Evolutionary conservation across 1,284 basidiomycete species (phyloP), one percentile per base, ranked within the genome.

Genomic region (Ustilago trichophora): DNA sequence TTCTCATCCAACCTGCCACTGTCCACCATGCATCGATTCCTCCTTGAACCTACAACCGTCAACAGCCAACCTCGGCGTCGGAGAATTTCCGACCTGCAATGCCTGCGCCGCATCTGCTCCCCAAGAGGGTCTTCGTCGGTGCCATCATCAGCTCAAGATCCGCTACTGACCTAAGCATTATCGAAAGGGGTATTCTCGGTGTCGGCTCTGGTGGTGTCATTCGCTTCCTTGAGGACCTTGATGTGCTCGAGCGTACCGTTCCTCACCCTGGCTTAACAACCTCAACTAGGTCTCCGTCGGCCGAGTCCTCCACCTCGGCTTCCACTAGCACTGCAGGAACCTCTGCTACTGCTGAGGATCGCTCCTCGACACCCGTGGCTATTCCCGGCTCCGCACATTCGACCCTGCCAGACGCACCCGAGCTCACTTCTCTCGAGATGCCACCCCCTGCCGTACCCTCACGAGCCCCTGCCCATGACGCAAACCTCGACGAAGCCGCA

Each of bases 201-300:
- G 77, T 80, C 6, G 75, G 70, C 24, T 60, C 59, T 3, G 48
- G 63, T 6, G 77, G 77, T 29, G 58, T 69, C 25, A 78, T 80
- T 44, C 64, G 63, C 10, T 78, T 78, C 54, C 40, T 78, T 6
- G 75, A 77, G 31, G 76, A 80, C 31, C 64, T 80, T 6, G 73
- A 70, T 25, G 29, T 47, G 22, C 46, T 67, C 16, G 64, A 64
- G 19, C 33, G 33, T 19, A 43, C 67, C 21, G n/a, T 53, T 3
- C 35, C 59, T 5, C 42, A 51, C 7, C 13, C 51, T 22, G 31
- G 35, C 12, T 9, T 40, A 16, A n/a, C 47, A 19, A 31, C 47
- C 13, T 25, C 49, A 9, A 19, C 34, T 8, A 25, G 32, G 16
- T 47, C 65, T 3, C 24, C 47, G 6, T 57, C 54, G 6, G 36